phyloP scores from a whole-genome alignment of 768 basidiomycete species.

The Udeniomyces megalosporus region DNA sequence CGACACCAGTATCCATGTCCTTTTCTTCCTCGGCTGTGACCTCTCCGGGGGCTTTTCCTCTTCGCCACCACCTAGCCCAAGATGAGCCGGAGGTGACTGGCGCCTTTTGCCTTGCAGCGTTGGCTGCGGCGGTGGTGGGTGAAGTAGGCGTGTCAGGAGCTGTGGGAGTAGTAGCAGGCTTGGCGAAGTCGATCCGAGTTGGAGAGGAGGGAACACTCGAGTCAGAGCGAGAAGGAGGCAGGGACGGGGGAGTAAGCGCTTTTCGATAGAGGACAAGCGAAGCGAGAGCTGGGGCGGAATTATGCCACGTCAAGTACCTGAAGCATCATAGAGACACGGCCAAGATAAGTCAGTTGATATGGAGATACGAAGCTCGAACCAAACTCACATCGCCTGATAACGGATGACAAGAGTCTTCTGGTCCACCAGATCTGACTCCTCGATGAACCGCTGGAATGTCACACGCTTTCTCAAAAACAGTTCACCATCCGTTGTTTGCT shows the following conservation, averaged over 20 bases:
- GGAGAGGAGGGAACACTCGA: not conserved
- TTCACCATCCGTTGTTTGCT: conserved; percentile 42
- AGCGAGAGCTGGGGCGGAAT: conserved; percentile 57
- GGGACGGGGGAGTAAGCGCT: conserved; percentile 20
- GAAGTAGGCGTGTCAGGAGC: not conserved
- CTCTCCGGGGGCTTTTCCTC: conserved; percentile 18
- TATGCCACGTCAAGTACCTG: conserved; percentile 62
- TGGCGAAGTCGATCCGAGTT: not conserved
- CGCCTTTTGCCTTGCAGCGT: not conserved
- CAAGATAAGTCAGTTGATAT: too few relatives aligned
- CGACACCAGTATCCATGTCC: not conserved
- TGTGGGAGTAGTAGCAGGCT: not conserved
- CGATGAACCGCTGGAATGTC: conserved; percentile 48
- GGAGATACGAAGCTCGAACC: too few relatives aligned
- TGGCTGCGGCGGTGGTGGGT: not conserved
- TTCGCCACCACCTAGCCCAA: conserved; percentile 30
- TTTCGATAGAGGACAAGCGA: conserved; percentile 56
- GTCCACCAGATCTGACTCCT: conserved; percentile 44
- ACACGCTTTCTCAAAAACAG: conserved; percentile 48
- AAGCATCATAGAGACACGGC: not conserved
- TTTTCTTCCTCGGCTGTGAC: not conserved
- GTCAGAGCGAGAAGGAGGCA: not conserved
- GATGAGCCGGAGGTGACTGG: conserved; percentile 19
- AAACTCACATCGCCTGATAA: conserved; percentile 56
- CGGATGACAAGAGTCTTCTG: conserved; percentile 54